phyloP scores from a whole-genome alignment of 257 asterid species.

The Solanum bulbocastanum region DNA sequence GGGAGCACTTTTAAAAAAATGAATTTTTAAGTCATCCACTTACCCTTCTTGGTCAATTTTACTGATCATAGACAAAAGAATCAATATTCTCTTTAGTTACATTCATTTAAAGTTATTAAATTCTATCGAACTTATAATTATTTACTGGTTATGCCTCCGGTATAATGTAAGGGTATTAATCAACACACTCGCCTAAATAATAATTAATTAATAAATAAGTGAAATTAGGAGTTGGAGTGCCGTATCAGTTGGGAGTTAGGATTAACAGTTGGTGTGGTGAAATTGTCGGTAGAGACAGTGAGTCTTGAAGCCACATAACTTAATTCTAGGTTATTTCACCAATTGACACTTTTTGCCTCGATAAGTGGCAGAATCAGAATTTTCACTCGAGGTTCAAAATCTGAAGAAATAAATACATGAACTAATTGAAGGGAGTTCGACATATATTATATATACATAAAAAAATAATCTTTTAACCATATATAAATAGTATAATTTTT shows the following conservation, averaged over 20 bases:
- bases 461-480: too few species aligned
- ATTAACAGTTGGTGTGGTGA: not conserved
- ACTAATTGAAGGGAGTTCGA: too few species aligned
- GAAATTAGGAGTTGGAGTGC: not conserved
- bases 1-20: not conserved
- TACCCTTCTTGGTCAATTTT: not conserved
- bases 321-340: not conserved
- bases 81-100: not conserved
- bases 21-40: not conserved
- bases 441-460: too few species aligned
- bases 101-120: not conserved
- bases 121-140: not conserved
- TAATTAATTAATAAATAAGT: not conserved
- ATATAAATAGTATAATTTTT: too few species aligned
- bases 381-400: too few species aligned
- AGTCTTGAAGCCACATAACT: not conserved
- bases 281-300: conserved; percentile 5
- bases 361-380: too few species aligned
- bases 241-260: conserved; percentile 3
- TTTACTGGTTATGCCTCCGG: not conserved
- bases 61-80: not conserved
- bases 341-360: not conserved
- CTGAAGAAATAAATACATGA: too few species aligned
- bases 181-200: not conserved
- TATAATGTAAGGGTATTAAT: not conserved